Conservation (phyloP, 805 yeast genomes). For the Kregervanrija delftensis region DNA sequence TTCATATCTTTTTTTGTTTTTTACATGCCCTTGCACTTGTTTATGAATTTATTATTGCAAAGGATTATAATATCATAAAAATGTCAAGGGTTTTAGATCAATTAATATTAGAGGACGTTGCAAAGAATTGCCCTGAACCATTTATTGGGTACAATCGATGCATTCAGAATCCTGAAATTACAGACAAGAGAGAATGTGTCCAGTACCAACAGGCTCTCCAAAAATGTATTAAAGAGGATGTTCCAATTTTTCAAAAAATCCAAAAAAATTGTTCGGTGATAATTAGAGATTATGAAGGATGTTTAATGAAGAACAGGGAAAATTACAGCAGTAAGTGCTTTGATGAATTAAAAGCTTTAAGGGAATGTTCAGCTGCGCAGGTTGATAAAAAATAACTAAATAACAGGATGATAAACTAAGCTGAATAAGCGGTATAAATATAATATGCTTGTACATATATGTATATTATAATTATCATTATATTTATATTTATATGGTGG, state of each 20-base stretch:
- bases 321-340: slow-evolving; percentile 45
- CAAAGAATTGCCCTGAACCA: slow-evolving; percentile 66
- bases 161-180: slow-evolving; percentile 44
- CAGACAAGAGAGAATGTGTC: slow-evolving; percentile 43
- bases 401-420: neutral
- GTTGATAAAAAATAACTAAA: slow-evolving; percentile 6
- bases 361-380: slow-evolving; percentile 42
- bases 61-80: neutral
- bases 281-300: slow-evolving; percentile 58
- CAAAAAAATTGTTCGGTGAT: slow-evolving; percentile 52
- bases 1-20: no score
- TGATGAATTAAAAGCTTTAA: slow-evolving; percentile 44
- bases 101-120: slow-evolving; percentile 70
- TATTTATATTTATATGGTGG: no score
- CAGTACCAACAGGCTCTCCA: slow-evolving; percentile 52
- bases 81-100: slow-evolving; percentile 58
- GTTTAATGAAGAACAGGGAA: slow-evolving; percentile 43
- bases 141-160: slow-evolving; percentile 72
- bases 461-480: no score
- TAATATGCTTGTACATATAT: no score
- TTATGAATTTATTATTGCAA: no score
- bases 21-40: no score
- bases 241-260: slow-evolving; percentile 68
- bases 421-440: no score
- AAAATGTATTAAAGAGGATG: slow-evolving; percentile 53